These are phyloP conservation scores for Chrysoporthe puriensis DNA, from an alignment of 2,329 filamentous ascomycete species.

Conservation along the genomic window DNA sequence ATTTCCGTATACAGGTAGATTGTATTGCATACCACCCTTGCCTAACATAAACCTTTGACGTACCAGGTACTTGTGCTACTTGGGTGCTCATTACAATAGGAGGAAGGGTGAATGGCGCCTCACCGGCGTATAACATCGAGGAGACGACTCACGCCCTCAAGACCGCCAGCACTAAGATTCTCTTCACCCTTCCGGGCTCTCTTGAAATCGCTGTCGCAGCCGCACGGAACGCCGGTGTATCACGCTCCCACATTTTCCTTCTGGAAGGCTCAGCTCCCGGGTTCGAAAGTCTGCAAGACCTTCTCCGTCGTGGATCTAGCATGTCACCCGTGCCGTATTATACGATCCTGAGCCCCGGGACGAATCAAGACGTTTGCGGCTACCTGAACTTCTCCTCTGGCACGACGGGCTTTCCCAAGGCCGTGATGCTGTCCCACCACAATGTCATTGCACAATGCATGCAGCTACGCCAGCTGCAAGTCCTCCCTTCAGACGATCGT, in stretches of 20 bases:
- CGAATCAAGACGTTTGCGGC: conserved; percentile 10
- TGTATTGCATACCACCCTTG: no score
- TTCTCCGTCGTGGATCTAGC: conserved; percentile 58
- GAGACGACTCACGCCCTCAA: conserved; percentile 67
- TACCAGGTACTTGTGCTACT: no score
- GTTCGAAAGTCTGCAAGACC: conserved; percentile 28
- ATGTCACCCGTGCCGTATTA: conserved; percentile 35
- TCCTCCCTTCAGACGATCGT: conserved; percentile 4
- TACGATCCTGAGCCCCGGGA: not conserved
- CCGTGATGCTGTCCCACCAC: conserved; percentile 52
- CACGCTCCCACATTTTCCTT: not conserved
- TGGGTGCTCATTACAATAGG: no score
- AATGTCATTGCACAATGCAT: conserved; percentile 46
- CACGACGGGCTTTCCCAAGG: conserved; percentile 56
- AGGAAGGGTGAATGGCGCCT: conserved; percentile 61
- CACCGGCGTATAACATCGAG: conserved; percentile 63
- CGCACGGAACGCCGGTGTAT: conserved; percentile 20
- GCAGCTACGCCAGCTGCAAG: conserved; percentile 41
- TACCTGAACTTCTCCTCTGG: conserved; percentile 47
- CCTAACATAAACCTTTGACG: no score
- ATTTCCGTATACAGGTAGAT: no score
- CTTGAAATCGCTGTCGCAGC: conserved; percentile 9
- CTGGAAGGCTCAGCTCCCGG: not conserved
- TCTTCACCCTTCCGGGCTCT: conserved; percentile 57
- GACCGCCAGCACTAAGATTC: conserved; percentile 58